These are phyloP conservation scores for Ophiostoma tasmaniense DNA, from an alignment of 2,329 filamentous ascomycete genomes.

Conservation along the genomic window DNA sequence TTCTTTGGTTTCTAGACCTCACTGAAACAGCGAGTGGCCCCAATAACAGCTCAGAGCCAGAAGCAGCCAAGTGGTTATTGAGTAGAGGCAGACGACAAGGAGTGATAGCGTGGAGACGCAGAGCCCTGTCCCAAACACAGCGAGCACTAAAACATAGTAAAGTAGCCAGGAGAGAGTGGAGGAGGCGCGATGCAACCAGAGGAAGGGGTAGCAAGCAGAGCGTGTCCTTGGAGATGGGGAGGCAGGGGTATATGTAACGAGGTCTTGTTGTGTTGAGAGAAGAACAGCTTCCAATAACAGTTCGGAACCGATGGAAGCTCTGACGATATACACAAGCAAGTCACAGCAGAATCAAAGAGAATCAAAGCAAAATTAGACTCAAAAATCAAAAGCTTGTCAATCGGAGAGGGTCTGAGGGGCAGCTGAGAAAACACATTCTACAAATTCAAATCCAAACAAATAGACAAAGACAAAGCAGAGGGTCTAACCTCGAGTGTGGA, in stretches of 20 bases:
- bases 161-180: constrained; percentile 13
- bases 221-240: constrained; percentile 11
- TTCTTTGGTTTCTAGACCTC: neutral
- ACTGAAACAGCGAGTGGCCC: constrained; percentile 29
- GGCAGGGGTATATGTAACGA: constrained; percentile 1
- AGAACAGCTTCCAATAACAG: neutral
- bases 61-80: constrained; percentile 2
- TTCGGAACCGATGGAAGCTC: neutral
- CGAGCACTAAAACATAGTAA: constrained; percentile 1
- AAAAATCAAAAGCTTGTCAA: neutral
- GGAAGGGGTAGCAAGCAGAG: constrained; percentile 1
- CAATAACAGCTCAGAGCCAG: constrained; percentile 18
- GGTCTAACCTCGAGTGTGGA: neutral
- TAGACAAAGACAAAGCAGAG: neutral
- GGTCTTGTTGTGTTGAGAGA: neutral
- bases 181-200: constrained; percentile 11
- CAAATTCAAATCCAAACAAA: neutral
- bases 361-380: neutral
- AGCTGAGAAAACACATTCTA: neutral
- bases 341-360: neutral
- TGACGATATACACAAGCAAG: too few relatives aligned
- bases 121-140: neutral
- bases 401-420: neutral
- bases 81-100: constrained; percentile 13
- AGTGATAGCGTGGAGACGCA: neutral